These are phyloP conservation scores for Penicillium sclerotiorum DNA, from an alignment of 2,329 filamentous ascomycete genomes.

Conservation along the genomic window DNA sequence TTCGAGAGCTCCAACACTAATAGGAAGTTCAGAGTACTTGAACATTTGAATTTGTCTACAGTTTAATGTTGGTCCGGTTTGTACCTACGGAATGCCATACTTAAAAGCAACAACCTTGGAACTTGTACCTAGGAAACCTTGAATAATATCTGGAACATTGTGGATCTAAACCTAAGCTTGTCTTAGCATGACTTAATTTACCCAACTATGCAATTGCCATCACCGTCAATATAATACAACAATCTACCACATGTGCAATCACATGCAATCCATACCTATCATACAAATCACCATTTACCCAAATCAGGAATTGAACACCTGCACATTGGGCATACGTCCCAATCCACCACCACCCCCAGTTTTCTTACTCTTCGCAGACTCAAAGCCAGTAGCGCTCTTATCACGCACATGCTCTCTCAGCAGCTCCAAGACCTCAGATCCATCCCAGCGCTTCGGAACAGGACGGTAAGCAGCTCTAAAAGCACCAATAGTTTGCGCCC, in stretches of 20 bases:
- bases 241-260: not conserved
- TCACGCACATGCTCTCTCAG: conserved; percentile 78
- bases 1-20: too few relatives aligned
- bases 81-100: too few relatives aligned
- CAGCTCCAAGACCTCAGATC: conserved; percentile 75
- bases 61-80: too few relatives aligned
- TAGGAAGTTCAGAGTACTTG: too few relatives aligned
- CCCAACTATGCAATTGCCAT: too few relatives aligned
- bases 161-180: too few relatives aligned
- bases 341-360: conserved; percentile 41
- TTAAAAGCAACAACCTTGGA: too few relatives aligned
- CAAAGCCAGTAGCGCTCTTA: conserved; percentile 58
- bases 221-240: not conserved
- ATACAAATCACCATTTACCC: not conserved
- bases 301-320: conserved; percentile 39
- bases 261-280: not conserved
- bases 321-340: conserved; percentile 53
- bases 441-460: conserved; percentile 81
- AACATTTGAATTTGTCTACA: too few relatives aligned
- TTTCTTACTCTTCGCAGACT: conserved; percentile 42
- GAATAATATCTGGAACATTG: too few relatives aligned
- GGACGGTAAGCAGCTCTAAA: conserved; percentile 93
- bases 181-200: too few relatives aligned
- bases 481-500: conserved; percentile 93
- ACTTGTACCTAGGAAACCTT: too few relatives aligned